Conservation (phyloP, 192 early-diverging fungal genomes). For the Entomortierella beljakovae region DNA sequence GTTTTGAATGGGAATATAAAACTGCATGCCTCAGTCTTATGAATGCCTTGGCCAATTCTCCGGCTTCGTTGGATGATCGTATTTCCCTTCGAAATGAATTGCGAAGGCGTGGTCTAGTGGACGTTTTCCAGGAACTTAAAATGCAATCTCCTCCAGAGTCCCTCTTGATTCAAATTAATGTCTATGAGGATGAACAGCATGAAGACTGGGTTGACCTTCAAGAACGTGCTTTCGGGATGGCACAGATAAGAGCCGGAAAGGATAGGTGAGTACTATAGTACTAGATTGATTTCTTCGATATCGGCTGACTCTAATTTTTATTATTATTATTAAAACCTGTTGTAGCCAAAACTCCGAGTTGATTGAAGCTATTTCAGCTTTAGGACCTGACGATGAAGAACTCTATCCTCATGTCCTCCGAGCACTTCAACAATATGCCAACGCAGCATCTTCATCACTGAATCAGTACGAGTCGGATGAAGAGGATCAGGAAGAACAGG, state of each 20-base stretch:
- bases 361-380: slow-evolving; percentile 17
- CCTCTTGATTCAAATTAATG: slow-evolving; percentile 54
- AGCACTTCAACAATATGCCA: slow-evolving; percentile 43
- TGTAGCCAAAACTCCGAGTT: slow-evolving; percentile 22
- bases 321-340: not conserved
- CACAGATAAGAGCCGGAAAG: slow-evolving; percentile 20
- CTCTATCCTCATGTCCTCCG: slow-evolving; percentile 47
- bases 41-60: slow-evolving; percentile 60
- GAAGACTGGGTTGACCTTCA: slow-evolving; percentile 59
- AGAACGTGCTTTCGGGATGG: slow-evolving; percentile 46
- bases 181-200: slow-evolving; percentile 55
- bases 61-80: slow-evolving; percentile 55
- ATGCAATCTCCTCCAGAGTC: slow-evolving; percentile 57
- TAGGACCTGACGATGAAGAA: slow-evolving; percentile 38
- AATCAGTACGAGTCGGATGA: slow-evolving; percentile 25
- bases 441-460: slow-evolving; percentile 29
- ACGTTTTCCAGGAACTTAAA: slow-evolving; percentile 52
- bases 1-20: slow-evolving; percentile 59
- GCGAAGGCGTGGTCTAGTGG: slow-evolving; percentile 61
- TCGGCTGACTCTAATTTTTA: not conserved
- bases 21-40: slow-evolving; percentile 57
- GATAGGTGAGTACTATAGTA: slow-evolving; percentile 20
- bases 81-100: slow-evolving; percentile 59
- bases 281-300: not conserved
- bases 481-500: slow-evolving; percentile 17